Evolutionary conservation across 805 yeast genomes (phyloP).

Genomic region (Saccharomycopsis oosterbeekiorum): DNA sequence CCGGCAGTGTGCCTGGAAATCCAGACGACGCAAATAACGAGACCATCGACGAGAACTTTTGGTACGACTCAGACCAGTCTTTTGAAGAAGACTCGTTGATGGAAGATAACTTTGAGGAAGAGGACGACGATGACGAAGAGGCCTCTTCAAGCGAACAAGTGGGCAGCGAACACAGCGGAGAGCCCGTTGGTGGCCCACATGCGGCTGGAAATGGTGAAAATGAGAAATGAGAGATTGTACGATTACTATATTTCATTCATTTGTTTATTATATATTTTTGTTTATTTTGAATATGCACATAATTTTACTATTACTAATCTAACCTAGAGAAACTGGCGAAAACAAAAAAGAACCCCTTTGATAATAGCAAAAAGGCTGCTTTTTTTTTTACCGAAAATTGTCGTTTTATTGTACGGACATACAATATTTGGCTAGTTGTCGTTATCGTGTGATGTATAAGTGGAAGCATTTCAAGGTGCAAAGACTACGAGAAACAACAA

Average conservation of each 20-base stretch:
- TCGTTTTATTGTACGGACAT: no score
- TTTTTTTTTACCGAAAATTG: no score
- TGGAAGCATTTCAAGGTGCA: no score
- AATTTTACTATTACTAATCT: no score
- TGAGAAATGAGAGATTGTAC: neutral
- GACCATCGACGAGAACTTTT: constrained; percentile 69
- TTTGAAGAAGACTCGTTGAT: constrained; percentile 43
- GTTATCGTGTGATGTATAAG: no score
- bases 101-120: constrained; percentile 46
- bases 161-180: constrained; percentile 40
- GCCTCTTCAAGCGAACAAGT: constrained; percentile 32
- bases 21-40: constrained; percentile 28
- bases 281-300: neutral
- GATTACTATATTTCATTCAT: neutral
- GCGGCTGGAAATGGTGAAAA: neutral
- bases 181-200: constrained; percentile 19
- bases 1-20: constrained; percentile 24
- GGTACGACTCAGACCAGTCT: constrained; percentile 74
- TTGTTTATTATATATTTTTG: neutral
- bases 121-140: constrained; percentile 48
- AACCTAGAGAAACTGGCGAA: no score
- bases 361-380: no score
- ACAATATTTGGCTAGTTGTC: no score
- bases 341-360: no score
- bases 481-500: no score